phyloP scores from a whole-genome alignment of 768 basidiomycete species.

The Boletus reticulatus region DNA sequence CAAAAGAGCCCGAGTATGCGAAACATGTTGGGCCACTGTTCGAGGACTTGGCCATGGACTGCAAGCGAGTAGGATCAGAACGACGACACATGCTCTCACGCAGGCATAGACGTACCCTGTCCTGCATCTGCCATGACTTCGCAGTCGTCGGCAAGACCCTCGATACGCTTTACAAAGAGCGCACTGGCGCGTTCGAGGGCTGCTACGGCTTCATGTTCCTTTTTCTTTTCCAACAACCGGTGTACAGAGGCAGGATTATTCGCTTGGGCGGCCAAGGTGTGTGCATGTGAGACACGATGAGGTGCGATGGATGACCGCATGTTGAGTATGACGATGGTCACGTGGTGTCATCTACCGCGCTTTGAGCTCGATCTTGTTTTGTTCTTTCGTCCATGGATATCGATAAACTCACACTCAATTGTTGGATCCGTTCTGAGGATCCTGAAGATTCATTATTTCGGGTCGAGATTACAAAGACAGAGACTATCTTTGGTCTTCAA shows the following conservation, averaged over 20 bases:
- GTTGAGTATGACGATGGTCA: slow-evolving; percentile 5
- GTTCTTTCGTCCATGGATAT: too few species aligned
- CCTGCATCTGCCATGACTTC: slow-evolving; percentile 78
- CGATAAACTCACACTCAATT: too few species aligned
- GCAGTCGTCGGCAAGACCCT: slow-evolving; percentile 67
- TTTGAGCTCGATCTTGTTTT: too few species aligned
- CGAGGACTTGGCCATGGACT: slow-evolving; percentile 78
- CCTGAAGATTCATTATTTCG: too few species aligned
- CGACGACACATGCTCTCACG: too few species aligned
- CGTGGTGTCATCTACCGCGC: too few species aligned
- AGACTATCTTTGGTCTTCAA: too few species aligned
- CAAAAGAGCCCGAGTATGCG: slow-evolving; percentile 67
- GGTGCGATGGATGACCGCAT: slow-evolving; percentile 61
- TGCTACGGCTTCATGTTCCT: slow-evolving; percentile 72
- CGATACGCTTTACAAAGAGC: slow-evolving; percentile 64
- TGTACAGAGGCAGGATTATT: slow-evolving; percentile 48
- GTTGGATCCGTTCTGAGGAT: too few species aligned
- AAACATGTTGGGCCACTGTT: slow-evolving; percentile 85
- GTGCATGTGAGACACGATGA: slow-evolving; percentile 48
- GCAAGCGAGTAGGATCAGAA: slow-evolving; percentile 1
- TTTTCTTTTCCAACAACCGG: slow-evolving; percentile 74
- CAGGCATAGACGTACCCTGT: slow-evolving; percentile 42
- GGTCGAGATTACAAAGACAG: too few species aligned
- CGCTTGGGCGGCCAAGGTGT: slow-evolving; percentile 34
- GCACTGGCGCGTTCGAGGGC: slow-evolving; percentile 66